Conservation (phyloP, 176 grass and related monocot genomes). For the Thalia dealbata region DNA sequence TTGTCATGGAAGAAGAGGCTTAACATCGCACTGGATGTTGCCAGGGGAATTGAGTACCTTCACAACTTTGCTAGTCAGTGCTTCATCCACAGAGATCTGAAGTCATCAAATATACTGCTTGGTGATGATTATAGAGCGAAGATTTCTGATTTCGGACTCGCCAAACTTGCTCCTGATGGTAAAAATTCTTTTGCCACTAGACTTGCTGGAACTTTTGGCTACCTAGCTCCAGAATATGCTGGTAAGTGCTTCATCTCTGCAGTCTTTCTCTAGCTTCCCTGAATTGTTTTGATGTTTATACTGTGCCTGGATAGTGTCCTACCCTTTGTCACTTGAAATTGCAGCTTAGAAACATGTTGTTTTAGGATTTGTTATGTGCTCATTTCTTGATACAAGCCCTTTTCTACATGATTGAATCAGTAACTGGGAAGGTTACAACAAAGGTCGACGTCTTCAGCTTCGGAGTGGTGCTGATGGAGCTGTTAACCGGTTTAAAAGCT, state of each 20-base stretch:
- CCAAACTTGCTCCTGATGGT: slow-evolving; percentile 76
- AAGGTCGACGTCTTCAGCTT: slow-evolving; percentile 95
- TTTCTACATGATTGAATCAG: slow-evolving; percentile 25
- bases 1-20: slow-evolving; percentile 92
- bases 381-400: background rate
- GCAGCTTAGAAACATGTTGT: background rate
- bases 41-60: slow-evolving; percentile 87
- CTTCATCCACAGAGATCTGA: slow-evolving; percentile 98
- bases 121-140: slow-evolving; percentile 85
- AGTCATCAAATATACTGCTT: slow-evolving; percentile 81
- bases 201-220: slow-evolving; percentile 91
- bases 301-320: too few species aligned
- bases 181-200: slow-evolving; percentile 89
- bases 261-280: background rate
- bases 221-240: slow-evolving; percentile 96
- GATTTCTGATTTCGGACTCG: slow-evolving; percentile 81
- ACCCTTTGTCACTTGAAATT: background rate
- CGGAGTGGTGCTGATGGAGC: slow-evolving; percentile 86
- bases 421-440: slow-evolving; percentile 90
- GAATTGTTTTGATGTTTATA: too few species aligned
- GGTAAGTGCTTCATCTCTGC: slow-evolving; percentile 32
- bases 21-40: slow-evolving; percentile 90
- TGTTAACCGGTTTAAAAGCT: slow-evolving; percentile 69
- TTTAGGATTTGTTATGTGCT: background rate
- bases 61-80: slow-evolving; percentile 72